Percentiles rank a stretch among this genome's conserved stretches.
These are phyloP conservation scores for Citrus australasica DNA, from an alignment of 345 rosid genomes.

Conservation along the genomic window DNA sequence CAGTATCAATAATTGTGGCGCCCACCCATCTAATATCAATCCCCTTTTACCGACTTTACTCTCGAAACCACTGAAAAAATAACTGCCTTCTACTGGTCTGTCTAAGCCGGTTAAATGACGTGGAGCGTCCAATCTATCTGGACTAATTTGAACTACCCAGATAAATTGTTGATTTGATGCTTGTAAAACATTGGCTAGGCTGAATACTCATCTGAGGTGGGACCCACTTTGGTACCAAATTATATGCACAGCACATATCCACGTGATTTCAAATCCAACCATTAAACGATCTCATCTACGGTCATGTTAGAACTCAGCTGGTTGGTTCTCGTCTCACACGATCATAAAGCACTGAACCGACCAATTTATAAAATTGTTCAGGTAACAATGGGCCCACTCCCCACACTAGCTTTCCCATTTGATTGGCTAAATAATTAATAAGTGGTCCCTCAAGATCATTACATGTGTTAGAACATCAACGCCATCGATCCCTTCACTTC, in stretches of 20 bases:
- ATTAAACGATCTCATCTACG: conserved; percentile 28
- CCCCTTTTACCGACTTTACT: no score
- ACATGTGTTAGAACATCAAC: conserved; percentile 35
- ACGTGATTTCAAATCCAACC: conserved; percentile 34
- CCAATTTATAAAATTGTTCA: conserved; percentile 28
- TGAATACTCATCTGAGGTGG: no score
- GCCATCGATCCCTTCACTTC: conserved; percentile 18
- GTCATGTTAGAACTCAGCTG: conserved; percentile 24
- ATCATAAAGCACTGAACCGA: conserved; percentile 31
- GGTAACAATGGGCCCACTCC: conserved; percentile 46
- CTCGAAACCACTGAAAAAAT: neutral
- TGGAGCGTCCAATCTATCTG: no score
- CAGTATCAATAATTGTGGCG: no score
- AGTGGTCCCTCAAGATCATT: conserved; percentile 34
- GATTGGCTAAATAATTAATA: conserved; percentile 20
- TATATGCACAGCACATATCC: conserved; percentile 44
- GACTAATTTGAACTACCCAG: no score
- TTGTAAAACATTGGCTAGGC: no score
- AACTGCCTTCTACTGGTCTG: neutral
- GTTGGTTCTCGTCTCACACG: conserved; percentile 21
- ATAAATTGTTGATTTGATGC: no score
- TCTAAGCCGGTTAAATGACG: no score
- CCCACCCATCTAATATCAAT: no score
- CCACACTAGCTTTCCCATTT: conserved; percentile 38
- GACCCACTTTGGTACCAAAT: no score